These are phyloP conservation scores for Neurospora africana DNA, from an alignment of 495 filamentous ascomycete genomes.

Conservation along the genomic window DNA sequence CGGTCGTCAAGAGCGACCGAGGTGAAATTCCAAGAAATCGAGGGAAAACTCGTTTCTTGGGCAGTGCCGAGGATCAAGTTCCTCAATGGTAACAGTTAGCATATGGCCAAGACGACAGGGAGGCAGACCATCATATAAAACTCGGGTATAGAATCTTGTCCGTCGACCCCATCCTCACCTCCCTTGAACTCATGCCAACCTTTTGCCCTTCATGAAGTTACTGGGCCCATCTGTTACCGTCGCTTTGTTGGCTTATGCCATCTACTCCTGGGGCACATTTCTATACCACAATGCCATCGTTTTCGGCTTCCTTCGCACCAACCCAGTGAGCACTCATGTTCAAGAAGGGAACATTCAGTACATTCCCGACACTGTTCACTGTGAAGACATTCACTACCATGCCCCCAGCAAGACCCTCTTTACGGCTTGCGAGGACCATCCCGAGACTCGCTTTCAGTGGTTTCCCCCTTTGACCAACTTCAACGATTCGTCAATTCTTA, in stretches of 20 bases:
- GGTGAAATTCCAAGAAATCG: background rate
- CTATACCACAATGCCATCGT: slow-evolving; percentile 9
- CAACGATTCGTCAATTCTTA: slow-evolving; percentile 18
- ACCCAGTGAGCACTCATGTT: slow-evolving; percentile 5
- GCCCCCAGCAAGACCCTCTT: slow-evolving; percentile 39
- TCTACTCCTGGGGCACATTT: slow-evolving; percentile 5
- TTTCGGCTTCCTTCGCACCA: slow-evolving; percentile 16
- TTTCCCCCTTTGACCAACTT: slow-evolving; percentile 42
- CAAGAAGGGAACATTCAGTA: slow-evolving; percentile 10
- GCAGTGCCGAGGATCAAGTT: background rate
- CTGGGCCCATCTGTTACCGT: slow-evolving; percentile 10
- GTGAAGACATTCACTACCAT: slow-evolving; percentile 53
- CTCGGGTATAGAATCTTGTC: background rate
- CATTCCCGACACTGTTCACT: slow-evolving; percentile 45
- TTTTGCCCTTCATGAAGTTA: slow-evolving; percentile 7
- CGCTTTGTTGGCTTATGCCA: slow-evolving; percentile 9
- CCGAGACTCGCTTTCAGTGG: slow-evolving; percentile 40
- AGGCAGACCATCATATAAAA: background rate
- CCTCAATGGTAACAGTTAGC: background rate
- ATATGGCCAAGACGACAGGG: background rate
- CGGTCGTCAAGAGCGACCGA: background rate
- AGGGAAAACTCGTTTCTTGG: background rate
- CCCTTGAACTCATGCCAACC: background rate
- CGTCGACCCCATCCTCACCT: background rate
- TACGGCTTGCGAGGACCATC: slow-evolving; percentile 44